A percentile compares a stretch with the other conserved stretches of the same genome.
phyloP scores from a whole-genome alignment of 2,329 filamentous ascomycete species.

The Acrocalymma vagum region DNA sequence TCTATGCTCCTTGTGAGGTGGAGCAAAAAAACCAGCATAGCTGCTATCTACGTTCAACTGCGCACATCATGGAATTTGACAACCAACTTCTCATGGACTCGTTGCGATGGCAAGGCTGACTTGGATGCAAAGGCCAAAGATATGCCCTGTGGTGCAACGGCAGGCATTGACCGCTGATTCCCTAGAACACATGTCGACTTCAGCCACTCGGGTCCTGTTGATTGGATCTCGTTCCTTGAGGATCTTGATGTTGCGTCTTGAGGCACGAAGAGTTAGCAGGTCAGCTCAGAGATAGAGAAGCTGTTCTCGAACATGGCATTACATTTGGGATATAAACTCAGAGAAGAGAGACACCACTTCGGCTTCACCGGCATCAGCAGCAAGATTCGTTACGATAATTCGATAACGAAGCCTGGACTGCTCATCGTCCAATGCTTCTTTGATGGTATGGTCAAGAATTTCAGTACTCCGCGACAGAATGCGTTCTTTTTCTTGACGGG shows the following conservation, averaged over 20 bases:
- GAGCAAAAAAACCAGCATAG: no score
- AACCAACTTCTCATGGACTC: no score
- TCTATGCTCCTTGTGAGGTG: no score
- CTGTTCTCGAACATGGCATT: no score
- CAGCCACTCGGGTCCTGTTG: constrained; percentile 28
- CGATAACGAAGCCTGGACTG: constrained; percentile 14
- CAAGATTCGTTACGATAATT: constrained; percentile 35
- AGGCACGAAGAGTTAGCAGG: no score
- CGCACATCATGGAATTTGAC: no score
- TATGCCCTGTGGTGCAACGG: constrained; percentile 13
- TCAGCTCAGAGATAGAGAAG: no score
- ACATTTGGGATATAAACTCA: constrained; percentile 24
- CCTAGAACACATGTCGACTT: constrained; percentile 29
- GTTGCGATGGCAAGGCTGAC: constrained; percentile 17
- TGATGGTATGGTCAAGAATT: constrained; percentile 13
- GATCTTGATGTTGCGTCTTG: constrained; percentile 27
- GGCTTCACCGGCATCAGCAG: constrained; percentile 26
- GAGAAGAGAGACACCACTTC: constrained; percentile 24
- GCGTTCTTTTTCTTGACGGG: constrained; percentile 11
- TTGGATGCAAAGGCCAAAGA: constrained; percentile 29
- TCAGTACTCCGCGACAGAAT: constrained; percentile 17
- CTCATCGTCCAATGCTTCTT: constrained; percentile 19
- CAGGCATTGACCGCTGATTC: constrained; percentile 21
- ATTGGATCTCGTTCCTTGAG: constrained; percentile 23
- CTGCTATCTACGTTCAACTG: no score